Evolutionary conservation across 78 protist species (phyloP).

Genomic region (Planoprotostelium fungivorum): DNA sequence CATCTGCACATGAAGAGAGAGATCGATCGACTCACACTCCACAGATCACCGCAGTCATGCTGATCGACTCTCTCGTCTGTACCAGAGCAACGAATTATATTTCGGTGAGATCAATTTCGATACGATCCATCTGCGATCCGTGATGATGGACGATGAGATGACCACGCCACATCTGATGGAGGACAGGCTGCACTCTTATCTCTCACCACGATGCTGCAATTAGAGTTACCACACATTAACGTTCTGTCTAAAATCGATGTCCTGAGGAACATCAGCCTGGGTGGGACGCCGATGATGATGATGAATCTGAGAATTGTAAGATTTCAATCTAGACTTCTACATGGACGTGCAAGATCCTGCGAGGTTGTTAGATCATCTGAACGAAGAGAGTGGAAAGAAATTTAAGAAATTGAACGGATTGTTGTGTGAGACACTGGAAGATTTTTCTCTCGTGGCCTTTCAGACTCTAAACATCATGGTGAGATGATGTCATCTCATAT

Average conservation of each 20-base stretch:
- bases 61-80: not conserved
- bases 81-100: not conserved
- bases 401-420: constrained; percentile 43
- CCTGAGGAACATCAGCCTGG: constrained; percentile 58
- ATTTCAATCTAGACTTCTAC: constrained; percentile 80
- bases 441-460: constrained; percentile 80
- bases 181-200: constrained; percentile 84
- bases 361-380: constrained; percentile 7
- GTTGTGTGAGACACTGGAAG: constrained; percentile 73
- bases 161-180: too few relatives aligned
- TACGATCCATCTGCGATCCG: not conserved
- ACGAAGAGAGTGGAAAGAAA: constrained; percentile 12
- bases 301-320: too few relatives aligned
- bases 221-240: constrained; percentile 94
- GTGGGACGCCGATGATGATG: too few relatives aligned
- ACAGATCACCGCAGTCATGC: not conserved
- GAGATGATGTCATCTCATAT: not conserved
- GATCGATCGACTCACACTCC: too few relatives aligned
- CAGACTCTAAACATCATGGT: constrained; percentile 40
- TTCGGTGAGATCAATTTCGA: not conserved
- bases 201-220: constrained; percentile 68
- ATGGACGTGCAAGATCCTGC: constrained; percentile 68
- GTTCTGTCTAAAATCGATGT: constrained; percentile 94
- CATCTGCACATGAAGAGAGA: constrained; percentile 9
- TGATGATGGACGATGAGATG: too few relatives aligned